Percentiles rank a stretch among this genome's conserved stretches.
Conservation (phyloP, 805 yeast genomes). For the Starmerella bacillaris region DNA sequence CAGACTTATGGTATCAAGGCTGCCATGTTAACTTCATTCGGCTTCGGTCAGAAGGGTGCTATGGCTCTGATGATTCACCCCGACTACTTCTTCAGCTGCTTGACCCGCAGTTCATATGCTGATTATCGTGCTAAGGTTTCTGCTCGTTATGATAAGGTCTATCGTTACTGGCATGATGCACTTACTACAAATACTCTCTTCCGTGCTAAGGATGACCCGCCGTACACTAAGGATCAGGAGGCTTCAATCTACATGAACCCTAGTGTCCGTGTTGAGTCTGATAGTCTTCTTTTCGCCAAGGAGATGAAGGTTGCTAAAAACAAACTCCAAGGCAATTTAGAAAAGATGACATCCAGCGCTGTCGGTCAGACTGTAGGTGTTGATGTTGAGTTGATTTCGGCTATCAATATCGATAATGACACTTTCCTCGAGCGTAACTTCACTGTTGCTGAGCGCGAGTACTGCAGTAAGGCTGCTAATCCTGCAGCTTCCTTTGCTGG, state of each 20-base stretch:
- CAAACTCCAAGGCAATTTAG: conserved; percentile 21
- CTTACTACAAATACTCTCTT: conserved; percentile 79
- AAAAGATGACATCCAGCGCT: conserved; percentile 25
- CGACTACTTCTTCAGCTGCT: conserved; percentile 75
- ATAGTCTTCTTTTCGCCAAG: conserved; percentile 10
- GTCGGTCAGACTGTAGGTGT: conserved; percentile 70
- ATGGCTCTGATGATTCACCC: conserved; percentile 85
- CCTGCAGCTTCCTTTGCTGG: conserved; percentile 90
- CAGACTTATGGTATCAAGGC: conserved; percentile 97
- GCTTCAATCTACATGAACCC: conserved; percentile 89
- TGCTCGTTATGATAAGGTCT: conserved; percentile 72
- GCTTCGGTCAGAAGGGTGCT: conserved; percentile 99
- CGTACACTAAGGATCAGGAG: conserved; percentile 79
- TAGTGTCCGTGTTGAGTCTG: conserved; percentile 49
- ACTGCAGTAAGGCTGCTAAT: conserved; percentile 55
- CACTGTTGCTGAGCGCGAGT: conserved; percentile 59
- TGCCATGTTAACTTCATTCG: conserved; percentile 89
- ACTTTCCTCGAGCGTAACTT: conserved; percentile 87
- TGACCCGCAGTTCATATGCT: conserved; percentile 54
- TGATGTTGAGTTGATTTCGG: conserved; percentile 76
- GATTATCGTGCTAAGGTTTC: conserved; percentile 52
- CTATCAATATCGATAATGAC: conserved; percentile 70
- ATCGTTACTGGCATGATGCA: conserved; percentile 90
- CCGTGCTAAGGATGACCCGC: conserved; percentile 83
- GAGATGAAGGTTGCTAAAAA: conserved; percentile 14